Base-by-base conservation (phyloP, 2,329 filamentous ascomycete species). In the Talaromyces sp. region DNA sequence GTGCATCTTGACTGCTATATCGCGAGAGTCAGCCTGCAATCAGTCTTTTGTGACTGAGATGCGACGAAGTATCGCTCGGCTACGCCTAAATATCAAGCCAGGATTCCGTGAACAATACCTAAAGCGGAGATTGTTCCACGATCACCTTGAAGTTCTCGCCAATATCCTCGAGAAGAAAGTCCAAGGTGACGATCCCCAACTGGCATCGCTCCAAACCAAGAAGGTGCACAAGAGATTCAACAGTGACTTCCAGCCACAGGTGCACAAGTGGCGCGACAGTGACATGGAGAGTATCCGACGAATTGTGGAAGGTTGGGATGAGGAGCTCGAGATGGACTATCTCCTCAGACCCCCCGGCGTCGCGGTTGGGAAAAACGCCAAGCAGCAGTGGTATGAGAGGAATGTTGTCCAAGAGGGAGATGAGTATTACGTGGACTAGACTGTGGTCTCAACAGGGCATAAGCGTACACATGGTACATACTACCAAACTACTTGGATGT, bases 1-100 rank as follows among this genome's bases (percentile, higher is more conserved):
- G 76, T 76, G 74, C 55, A 68, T 77, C 46, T 56, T 76, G 56
- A 73, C 73, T 2, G 72, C 68, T n/a, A 65, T 77, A 26, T 66
- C 71, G 29, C 71, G 75, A 29, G 62, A 64, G 2, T 73, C 70
- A 32, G 68, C 71, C 13, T 58, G 72, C 26, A 69, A 61, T 43
- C 68, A 59, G 26, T 67, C 73, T 54, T 70, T 78, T 29, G 62
- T 75, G 2, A 70, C 69, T 19, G 76, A 77, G 58, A 66, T 69
- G 9, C 65, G 68, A 29, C 70, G 70, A 6, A 55, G 72, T 29
- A 49, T 73, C 26, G 66, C 57, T 24, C 49, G 50, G 17, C 59
- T 57, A 35, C 57, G 58, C 41, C n/a, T 63, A 21, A 54, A 43
- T 31, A 35, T 57, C n/a, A 17, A 41, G 19, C 35, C 49, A 8